Evolutionary conservation across 441 rosid species (phyloP), one percentile per base, ranked within the genome.

Genomic region (Lepidium campestre): DNA sequence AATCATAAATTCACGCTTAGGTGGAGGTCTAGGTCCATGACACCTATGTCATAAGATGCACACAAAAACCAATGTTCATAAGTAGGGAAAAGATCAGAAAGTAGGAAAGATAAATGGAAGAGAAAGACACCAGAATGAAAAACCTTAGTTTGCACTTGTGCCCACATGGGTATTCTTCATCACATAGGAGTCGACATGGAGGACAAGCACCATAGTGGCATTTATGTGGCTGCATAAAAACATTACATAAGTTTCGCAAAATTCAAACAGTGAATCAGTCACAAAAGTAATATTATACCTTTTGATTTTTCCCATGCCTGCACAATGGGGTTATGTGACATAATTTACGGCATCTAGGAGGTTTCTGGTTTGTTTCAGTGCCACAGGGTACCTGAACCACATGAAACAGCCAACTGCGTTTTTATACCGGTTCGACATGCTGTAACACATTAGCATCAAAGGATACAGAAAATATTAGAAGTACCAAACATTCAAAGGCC

Each of bases 131-230:
- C 7, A 42, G 29, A 1, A 77, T 23, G 72, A 71, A 69, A 57
- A 78, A 90, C 97, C 88, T 88, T 65, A 86, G 77, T 59, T 78
- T 82, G 81, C 97, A 93, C 67, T 71, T 80, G 74, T 93, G 96
- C 37, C 94, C 94, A 72, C 97, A 93, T 40, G 82, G 81, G 72
- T 81, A 90, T 66, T 84, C 94, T 83, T 85, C 96, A 67, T 81
- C 91, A 76, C 98, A 93, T 67, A 71, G 59, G 74, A 85, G 78
- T 74, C 79, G 82, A 70, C 98, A 93, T 25, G 77, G 78, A 42
- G 97, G 98, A 67, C 97, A 93, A 74, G 90, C 86, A 72, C 97
- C 97, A 73, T 90, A 88, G 75, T 93, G 98, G 70, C 98, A 93
- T 78, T 80, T 87, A 76, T 90, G 98, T 9, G 86, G 83, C 94